These are phyloP conservation scores for Calocybe indica DNA, from an alignment of 768 basidiomycete genomes.

Conservation along the genomic window DNA sequence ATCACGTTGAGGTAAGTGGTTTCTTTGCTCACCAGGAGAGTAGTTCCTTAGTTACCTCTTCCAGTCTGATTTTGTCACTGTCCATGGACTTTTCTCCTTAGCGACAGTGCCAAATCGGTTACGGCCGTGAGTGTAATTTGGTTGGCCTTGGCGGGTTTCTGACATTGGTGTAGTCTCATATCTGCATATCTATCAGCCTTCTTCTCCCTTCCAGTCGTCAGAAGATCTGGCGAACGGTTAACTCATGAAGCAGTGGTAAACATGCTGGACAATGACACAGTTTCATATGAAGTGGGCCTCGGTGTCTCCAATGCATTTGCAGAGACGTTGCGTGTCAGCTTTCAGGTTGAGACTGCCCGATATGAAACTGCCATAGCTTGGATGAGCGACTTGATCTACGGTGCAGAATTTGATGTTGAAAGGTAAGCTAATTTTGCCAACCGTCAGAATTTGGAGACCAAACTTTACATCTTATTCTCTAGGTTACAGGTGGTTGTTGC, in stretches of 20 bases:
- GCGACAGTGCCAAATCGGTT: conserved; percentile 65
- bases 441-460: not conserved
- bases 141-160: not conserved
- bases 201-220: conserved; percentile 81
- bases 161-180: conserved; percentile 49
- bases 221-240: conserved; percentile 62
- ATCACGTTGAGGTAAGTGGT: conserved; percentile 73
- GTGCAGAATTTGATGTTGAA: conserved; percentile 71
- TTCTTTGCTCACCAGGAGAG: not conserved
- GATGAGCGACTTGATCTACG: conserved; percentile 77
- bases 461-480: conserved; percentile 4
- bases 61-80: conserved; percentile 88
- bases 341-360: conserved; percentile 78
- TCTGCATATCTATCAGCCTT: conserved; percentile 76
- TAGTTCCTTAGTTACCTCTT: conserved; percentile 3
- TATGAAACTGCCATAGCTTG: conserved; percentile 84
- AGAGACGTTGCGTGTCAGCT: conserved; percentile 66
- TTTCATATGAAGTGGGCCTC: conserved; percentile 72
- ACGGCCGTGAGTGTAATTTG: conserved; percentile 52
- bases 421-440: conserved; percentile 37
- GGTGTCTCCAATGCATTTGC: conserved; percentile 63
- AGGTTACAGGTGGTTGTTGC: conserved; percentile 83
- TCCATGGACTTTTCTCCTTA: conserved; percentile 77
- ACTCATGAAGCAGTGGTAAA: conserved; percentile 89
- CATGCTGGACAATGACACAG: conserved; percentile 85